Percentiles rank a stretch among this genome's conserved stretches.
Conservation (phyloP, 2,329 filamentous ascomycete species). For the Fusarium irregulare region DNA sequence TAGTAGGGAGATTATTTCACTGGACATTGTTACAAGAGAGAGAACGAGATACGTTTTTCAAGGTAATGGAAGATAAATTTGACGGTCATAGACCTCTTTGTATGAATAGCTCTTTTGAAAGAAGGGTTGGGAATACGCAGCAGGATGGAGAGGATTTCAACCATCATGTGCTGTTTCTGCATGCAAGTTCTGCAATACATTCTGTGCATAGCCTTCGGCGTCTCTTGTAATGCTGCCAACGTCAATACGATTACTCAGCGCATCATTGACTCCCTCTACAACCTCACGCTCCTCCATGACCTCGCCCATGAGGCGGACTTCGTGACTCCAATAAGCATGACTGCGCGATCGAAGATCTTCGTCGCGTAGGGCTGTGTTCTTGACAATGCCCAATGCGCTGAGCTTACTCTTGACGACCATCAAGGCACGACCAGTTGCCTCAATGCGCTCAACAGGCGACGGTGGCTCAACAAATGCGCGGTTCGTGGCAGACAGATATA, state of each 20-base stretch:
- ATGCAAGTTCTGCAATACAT: slow-evolving; percentile 52
- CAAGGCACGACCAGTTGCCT: slow-evolving; percentile 66
- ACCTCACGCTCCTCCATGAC: slow-evolving; percentile 85
- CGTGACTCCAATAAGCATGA: slow-evolving; percentile 82
- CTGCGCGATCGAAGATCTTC: slow-evolving; percentile 72
- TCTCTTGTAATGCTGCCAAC: slow-evolving; percentile 70
- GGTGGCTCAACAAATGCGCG: slow-evolving; percentile 76
- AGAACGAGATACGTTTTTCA: slow-evolving; percentile 30
- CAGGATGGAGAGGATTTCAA: slow-evolving; percentile 20
- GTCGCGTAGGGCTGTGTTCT: slow-evolving; percentile 84
- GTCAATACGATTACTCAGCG: slow-evolving; percentile 72
- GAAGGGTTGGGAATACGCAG: slow-evolving; percentile 38
- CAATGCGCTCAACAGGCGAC: slow-evolving; percentile 73
- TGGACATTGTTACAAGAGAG: slow-evolving; percentile 24
- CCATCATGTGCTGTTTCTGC: slow-evolving; percentile 33
- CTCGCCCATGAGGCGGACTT: slow-evolving; percentile 76
- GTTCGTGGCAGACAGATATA: slow-evolving; percentile 84
- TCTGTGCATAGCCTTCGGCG: slow-evolving; percentile 70
- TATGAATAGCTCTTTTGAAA: slow-evolving; percentile 44
- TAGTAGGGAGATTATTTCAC: slow-evolving; percentile 9
- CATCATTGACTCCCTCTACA: slow-evolving; percentile 75
- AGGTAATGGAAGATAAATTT: slow-evolving; percentile 26
- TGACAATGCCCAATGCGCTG: slow-evolving; percentile 77
- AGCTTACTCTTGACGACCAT: slow-evolving; percentile 73
- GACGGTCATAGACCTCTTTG: slow-evolving; percentile 42